Evolutionary conservation across 352 stramenopile genomes (phyloP).

Genomic region (Phytophthora aleatoria): DNA sequence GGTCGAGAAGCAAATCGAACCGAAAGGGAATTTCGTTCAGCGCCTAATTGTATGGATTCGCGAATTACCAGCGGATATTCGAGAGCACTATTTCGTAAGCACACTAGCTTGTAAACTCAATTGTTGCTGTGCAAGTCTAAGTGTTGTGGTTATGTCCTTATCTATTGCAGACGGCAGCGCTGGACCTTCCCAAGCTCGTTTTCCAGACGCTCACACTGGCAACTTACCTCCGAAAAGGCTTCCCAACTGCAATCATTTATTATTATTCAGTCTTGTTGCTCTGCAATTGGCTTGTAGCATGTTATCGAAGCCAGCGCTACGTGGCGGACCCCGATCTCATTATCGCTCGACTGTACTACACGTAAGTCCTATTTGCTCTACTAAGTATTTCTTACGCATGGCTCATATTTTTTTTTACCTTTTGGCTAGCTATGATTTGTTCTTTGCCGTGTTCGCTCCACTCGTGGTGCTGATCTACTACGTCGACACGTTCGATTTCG

Average conservation of each 20-base stretch:
- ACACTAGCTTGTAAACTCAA: too few species aligned
- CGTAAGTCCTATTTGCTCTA: background rate
- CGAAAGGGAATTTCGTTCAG: background rate
- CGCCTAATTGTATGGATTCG: background rate
- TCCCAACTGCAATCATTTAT: slow-evolving; percentile 44
- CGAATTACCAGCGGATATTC: slow-evolving; percentile 10
- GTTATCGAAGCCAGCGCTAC: slow-evolving; percentile 51
- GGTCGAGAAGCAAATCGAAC: background rate
- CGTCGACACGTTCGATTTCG: slow-evolving; percentile 43
- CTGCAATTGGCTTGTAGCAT: slow-evolving; percentile 48
- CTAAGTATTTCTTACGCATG: too few species aligned
- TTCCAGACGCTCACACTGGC: slow-evolving; percentile 48
- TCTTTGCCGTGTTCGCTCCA: slow-evolving; percentile 56
- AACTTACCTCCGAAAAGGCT: slow-evolving; percentile 42
- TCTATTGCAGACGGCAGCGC: slow-evolving; percentile 25
- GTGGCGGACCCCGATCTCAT: slow-evolving; percentile 30
- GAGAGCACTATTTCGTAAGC: slow-evolving; percentile 23
- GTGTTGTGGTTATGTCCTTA: background rate
- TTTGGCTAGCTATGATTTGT: slow-evolving; percentile 43
- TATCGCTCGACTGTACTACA: slow-evolving; percentile 40
- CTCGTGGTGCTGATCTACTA: slow-evolving; percentile 46
- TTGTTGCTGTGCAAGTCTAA: too few species aligned
- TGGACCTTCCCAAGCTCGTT: slow-evolving; percentile 54
- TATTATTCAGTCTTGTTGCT: slow-evolving; percentile 46
- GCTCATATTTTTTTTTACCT: background rate